Evolutionary conservation across 2,329 filamentous ascomycete genomes (phyloP).

Genomic region (Dichotomopilus funicola): DNA sequence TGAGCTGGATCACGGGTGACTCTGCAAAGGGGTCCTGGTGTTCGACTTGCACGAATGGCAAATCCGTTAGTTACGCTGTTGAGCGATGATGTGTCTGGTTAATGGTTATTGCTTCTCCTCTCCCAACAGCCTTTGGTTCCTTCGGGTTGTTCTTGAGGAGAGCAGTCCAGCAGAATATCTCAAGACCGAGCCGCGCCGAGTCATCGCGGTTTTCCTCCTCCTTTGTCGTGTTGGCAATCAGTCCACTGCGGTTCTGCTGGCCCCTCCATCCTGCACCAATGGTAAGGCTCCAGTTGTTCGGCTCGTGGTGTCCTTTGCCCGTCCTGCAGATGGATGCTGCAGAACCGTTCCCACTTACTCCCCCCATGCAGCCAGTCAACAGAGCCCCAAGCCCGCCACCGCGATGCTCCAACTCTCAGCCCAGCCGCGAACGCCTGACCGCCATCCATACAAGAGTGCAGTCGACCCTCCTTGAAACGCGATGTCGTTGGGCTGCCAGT

Average conservation of each 20-base stretch:
- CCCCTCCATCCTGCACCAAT: constrained; percentile 13
- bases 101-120: background rate
- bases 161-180: background rate
- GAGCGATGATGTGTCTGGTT: background rate
- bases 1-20: too few species aligned
- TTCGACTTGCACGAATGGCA: too few species aligned
- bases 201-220: background rate
- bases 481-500: constrained; percentile 8
- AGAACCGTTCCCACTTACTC: constrained; percentile 13
- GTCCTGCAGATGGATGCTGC: constrained; percentile 9
- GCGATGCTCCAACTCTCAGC: constrained; percentile 13
- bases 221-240: constrained; percentile 7
- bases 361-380: constrained; percentile 18
- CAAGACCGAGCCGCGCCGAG: constrained; percentile 1
- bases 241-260: constrained; percentile 5
- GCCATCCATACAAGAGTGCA: constrained; percentile 3
- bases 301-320: constrained; percentile 8
- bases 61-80: too few species aligned
- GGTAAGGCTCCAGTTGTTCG: constrained; percentile 19
- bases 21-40: too few species aligned
- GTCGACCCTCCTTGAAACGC: constrained; percentile 1
- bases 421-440: constrained; percentile 1
- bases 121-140: background rate
- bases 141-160: background rate
- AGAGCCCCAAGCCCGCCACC: constrained; percentile 7